Evolutionary conservation across 208 protist genomes (phyloP), one percentile per base, ranked within the genome.

Genomic region (Trypanosoma congolense): DNA sequence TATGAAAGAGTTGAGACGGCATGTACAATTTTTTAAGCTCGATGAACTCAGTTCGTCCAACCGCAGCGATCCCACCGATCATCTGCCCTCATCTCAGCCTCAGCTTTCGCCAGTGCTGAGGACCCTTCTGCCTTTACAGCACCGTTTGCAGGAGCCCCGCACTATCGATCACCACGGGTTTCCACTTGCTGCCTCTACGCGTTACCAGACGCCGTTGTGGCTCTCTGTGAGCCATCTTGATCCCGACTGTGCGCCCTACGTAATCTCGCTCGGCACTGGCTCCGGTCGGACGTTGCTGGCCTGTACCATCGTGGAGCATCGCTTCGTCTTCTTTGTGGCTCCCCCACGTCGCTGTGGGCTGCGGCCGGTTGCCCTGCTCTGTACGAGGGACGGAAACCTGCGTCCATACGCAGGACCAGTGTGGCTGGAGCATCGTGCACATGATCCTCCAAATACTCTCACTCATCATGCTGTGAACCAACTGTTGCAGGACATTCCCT

Each of bases 401-500:
- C 54, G 49, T 28, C 56, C 48, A 6, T 73, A 73, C 53, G 24
- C 58, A 3, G 33, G 41, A 22, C 42, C 60, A 16, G 67, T 73
- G 35, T 68, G 60, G 67, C 31, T 73, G 18, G 60, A 73, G 43
- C 69, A 67, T 49, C 64, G 49, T 3, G 19, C 58, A 18, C 61
- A 61, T 31, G 56, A 65, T 24, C 60, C 58, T 18, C 61, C 58
- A 0, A 65, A 61, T 38, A 65, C 53, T 14, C 53, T 68, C 4
- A 69, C 67, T 19, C 58, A 64, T 22, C 65, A 72, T 24, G 65
- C 65, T 6, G 40, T 72, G 6, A 72, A 72, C 49, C 65, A 73
- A 26, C 49, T 73, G 8, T 26, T 63, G 46, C 54, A 61, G 24
- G 67, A 73, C 21, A 66, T 73, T 49, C 67, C 67, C 8, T 24